Conservation (phyloP, 2,329 filamentous ascomycete species). For the Colletotrichum brevisporum region DNA sequence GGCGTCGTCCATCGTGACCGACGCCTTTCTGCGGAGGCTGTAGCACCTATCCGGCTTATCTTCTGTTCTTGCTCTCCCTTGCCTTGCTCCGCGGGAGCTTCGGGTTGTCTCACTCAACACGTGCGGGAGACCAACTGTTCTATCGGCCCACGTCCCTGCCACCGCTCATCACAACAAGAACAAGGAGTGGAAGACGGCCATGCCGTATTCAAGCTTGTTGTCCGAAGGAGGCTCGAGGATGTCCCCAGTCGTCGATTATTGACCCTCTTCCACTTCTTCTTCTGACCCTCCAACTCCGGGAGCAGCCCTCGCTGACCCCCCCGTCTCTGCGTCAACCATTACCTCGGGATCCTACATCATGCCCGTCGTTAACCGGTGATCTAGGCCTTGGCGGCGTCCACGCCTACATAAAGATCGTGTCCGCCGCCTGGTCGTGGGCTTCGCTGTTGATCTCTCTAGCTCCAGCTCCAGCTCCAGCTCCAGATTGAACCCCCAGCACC, state of each 20-base stretch:
- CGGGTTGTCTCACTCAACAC: conserved; percentile 10
- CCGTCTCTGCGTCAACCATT: conserved; percentile 5
- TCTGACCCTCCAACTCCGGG: background rate
- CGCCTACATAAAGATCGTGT: conserved; percentile 26
- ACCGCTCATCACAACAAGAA: background rate
- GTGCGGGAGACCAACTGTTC: conserved; percentile 22
- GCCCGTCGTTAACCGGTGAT: background rate
- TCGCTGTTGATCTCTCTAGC: background rate
- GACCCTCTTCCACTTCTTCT: too few species aligned
- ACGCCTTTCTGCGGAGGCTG: too few species aligned
- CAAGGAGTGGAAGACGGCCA: conserved; percentile 4
- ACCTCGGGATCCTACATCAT: conserved; percentile 7
- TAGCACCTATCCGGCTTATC: too few species aligned
- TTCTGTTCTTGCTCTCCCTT: too few species aligned
- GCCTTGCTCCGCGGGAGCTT: too few species aligned
- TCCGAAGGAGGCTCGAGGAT: conserved; percentile 12
- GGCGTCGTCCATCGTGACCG: too few species aligned
- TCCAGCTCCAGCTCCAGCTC: conserved; percentile 20
- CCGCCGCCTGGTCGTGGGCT: background rate
- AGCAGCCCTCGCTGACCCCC: conserved; percentile 2
- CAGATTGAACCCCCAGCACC: conserved; percentile 5
- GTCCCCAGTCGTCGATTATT: too few species aligned
- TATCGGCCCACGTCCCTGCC: conserved; percentile 11
- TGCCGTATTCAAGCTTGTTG: conserved; percentile 35
- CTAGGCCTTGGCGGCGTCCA: conserved; percentile 22